These are phyloP conservation scores for Prillingera fragicola DNA, from an alignment of 1,284 basidiomycete genomes.

Conservation along the genomic window DNA sequence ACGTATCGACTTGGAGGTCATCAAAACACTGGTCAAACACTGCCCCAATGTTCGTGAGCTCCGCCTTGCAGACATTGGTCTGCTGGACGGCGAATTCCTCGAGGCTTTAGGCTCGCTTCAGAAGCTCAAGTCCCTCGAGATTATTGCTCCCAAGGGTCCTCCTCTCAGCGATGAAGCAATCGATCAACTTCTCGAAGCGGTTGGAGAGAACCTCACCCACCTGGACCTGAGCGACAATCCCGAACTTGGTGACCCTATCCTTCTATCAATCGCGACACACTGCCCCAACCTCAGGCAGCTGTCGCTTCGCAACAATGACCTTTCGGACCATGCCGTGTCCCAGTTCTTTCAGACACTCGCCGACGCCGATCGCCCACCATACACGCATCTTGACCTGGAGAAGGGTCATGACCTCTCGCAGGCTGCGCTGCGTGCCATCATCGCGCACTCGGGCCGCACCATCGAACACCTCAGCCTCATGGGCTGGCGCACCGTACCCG, in stretches of 20 bases:
- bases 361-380: slow-evolving; percentile 29
- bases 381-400: slow-evolving; percentile 57
- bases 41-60: slow-evolving; percentile 65
- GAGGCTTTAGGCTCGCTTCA: slow-evolving; percentile 51
- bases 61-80: slow-evolving; percentile 71
- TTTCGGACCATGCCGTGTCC: slow-evolving; percentile 66
- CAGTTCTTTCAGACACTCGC: slow-evolving; percentile 58
- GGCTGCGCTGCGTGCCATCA: slow-evolving; percentile 59
- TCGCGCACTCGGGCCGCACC: slow-evolving; percentile 62
- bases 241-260: slow-evolving; percentile 55
- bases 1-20: slow-evolving; percentile 72
- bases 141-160: slow-evolving; percentile 37
- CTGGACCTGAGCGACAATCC: slow-evolving; percentile 64
- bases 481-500: slow-evolving; percentile 62
- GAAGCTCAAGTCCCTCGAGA: slow-evolving; percentile 35
- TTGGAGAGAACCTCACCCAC: slow-evolving; percentile 54
- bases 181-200: slow-evolving; percentile 53
- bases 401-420: slow-evolving; percentile 58
- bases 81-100: slow-evolving; percentile 63
- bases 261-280: slow-evolving; percentile 58
- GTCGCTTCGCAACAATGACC: slow-evolving; percentile 56
- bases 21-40: slow-evolving; percentile 58
- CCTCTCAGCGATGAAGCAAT: slow-evolving; percentile 58
- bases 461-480: slow-evolving; percentile 70
- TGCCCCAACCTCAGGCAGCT: slow-evolving; percentile 57